Conservation (phyloP, 2,329 filamentous ascomycete genomes). For the Rutstroemia sp. region DNA sequence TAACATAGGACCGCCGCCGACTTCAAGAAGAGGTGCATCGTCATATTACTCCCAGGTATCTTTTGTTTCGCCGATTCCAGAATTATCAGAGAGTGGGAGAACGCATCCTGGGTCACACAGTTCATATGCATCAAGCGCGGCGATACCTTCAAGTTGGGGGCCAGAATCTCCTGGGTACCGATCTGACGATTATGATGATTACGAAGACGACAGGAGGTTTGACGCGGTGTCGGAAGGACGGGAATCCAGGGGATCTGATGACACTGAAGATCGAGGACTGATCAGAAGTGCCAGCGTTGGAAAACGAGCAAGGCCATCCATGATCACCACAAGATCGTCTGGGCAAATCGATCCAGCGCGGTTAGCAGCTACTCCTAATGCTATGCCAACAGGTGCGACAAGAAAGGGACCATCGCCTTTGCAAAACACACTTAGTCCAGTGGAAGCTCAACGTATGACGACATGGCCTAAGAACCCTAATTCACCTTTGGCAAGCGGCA, state of each 20-base stretch:
- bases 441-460: conserved; percentile 13
- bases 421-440: conserved; percentile 35
- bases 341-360: conserved; percentile 15
- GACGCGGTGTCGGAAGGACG: conserved; percentile 23
- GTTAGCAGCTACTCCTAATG: background rate
- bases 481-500: conserved; percentile 24
- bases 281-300: conserved; percentile 56
- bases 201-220: conserved; percentile 17
- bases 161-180: conserved; percentile 34
- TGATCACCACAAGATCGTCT: conserved; percentile 40
- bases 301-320: conserved; percentile 50
- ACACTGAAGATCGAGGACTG: conserved; percentile 44
- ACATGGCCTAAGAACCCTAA: conserved; percentile 20
- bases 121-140: conserved; percentile 66
- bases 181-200: conserved; percentile 21
- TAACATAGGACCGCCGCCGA: conserved; percentile 53
- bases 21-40: conserved; percentile 51
- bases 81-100: conserved; percentile 49
- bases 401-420: conserved; percentile 25
- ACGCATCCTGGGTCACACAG: conserved; percentile 43
- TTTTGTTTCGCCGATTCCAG: conserved; percentile 68
- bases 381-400: background rate
- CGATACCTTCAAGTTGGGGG: conserved; percentile 63
- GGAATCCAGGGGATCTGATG: conserved; percentile 20
- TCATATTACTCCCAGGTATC: conserved; percentile 60